phyloP scores from a whole-genome alignment of 768 basidiomycete species.

The Pulveroboletus sp. region DNA sequence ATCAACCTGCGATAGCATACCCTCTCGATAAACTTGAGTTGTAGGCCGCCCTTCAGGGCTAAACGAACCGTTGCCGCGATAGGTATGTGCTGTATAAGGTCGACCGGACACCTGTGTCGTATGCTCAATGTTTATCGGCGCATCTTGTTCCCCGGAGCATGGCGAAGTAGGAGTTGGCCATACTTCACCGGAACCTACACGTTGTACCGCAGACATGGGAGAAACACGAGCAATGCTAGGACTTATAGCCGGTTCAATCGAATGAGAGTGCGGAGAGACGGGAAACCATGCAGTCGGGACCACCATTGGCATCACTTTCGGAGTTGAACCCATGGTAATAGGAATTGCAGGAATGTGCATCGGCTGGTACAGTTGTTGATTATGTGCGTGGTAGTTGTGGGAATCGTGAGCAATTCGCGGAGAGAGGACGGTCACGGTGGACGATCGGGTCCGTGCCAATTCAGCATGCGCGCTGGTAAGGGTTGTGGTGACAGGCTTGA shows the following conservation, averaged over 20 bases:
- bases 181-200: slow-evolving; percentile 2
- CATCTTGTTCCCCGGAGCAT: slow-evolving; percentile 34
- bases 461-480: slow-evolving; percentile 20
- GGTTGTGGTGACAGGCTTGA: slow-evolving; percentile 18
- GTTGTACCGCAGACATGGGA: slow-evolving; percentile 10
- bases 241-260: slow-evolving; percentile 12
- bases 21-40: slow-evolving; percentile 22
- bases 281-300: slow-evolving; percentile 18
- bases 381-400: slow-evolving; percentile 29
- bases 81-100: slow-evolving; percentile 37
- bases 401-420: slow-evolving; percentile 25
- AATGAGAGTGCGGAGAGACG: slow-evolving; percentile 7
- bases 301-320: slow-evolving; percentile 3
- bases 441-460: slow-evolving; percentile 24
- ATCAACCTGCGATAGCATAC: slow-evolving; percentile 14
- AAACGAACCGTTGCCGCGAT: slow-evolving; percentile 17
- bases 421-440: slow-evolving; percentile 26
- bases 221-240: slow-evolving; percentile 10
- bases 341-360: slow-evolving; percentile 25
- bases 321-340: neutral
- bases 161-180: slow-evolving; percentile 41
- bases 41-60: slow-evolving; percentile 7
- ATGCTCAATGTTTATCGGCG: slow-evolving; percentile 35
- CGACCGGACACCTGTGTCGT: slow-evolving; percentile 43
- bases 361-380: slow-evolving; percentile 30